Evolutionary conservation across 495 filamentous ascomycete species (phyloP).

Genomic region (Penicillium paxilli): DNA sequence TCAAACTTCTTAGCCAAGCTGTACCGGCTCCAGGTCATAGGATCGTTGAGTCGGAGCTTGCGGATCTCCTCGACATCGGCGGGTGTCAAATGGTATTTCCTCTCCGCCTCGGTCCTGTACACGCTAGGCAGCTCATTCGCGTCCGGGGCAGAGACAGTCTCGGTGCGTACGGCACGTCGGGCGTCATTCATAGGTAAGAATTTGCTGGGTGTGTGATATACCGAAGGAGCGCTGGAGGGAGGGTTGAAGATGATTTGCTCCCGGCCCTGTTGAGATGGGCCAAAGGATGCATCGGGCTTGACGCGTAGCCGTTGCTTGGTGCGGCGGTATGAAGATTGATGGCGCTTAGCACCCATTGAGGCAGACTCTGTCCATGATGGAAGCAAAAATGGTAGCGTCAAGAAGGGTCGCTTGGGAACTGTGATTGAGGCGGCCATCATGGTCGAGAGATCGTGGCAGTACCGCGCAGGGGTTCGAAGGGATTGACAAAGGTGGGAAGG

Average conservation of each 20-base stretch:
- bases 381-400: conserved; percentile 43
- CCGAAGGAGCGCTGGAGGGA: conserved; percentile 77
- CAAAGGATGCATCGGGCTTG: conserved; percentile 72
- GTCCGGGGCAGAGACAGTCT: conserved; percentile 17
- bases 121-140: conserved; percentile 54
- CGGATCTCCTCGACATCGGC: conserved; percentile 81
- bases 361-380: conserved; percentile 38
- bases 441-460: not conserved
- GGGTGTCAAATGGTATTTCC: conserved; percentile 74
- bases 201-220: conserved; percentile 83
- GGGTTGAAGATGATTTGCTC: conserved; percentile 92
- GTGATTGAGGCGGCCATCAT: conserved; percentile 34
- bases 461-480: too few species aligned
- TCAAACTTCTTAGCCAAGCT: conserved; percentile 71
- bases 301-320: conserved; percentile 71
- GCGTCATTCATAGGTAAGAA: conserved; percentile 84
- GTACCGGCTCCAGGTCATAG: conserved; percentile 68
- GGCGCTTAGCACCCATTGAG: conserved; percentile 42
- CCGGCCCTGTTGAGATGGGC: conserved; percentile 41
- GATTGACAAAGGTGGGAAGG: too few species aligned
- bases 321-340: conserved; percentile 69
- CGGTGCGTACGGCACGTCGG: conserved; percentile 57
- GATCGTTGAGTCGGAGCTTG: conserved; percentile 63
- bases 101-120: conserved; percentile 50
- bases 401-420: conserved; percentile 38